Evolutionary conservation across 257 asterid species (phyloP).

Genomic region (Voacanga thouarsii): DNA sequence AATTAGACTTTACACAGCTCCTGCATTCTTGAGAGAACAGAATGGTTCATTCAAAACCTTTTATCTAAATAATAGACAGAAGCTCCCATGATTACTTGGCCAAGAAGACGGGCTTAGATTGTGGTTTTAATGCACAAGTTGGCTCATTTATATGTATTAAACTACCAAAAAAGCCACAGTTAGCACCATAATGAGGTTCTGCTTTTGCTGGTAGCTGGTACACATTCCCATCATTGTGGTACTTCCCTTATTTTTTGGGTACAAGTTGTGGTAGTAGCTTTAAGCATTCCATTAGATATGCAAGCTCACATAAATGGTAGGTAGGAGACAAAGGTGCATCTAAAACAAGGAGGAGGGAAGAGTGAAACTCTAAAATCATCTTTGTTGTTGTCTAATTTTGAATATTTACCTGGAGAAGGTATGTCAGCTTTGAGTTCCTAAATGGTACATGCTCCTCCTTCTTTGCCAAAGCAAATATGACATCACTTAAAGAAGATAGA

Average conservation of each 20-base stretch:
- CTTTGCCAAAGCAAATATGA: slow-evolving; percentile 89
- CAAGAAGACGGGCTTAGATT: neutral
- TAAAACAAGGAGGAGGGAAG: neutral
- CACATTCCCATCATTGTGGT: neutral
- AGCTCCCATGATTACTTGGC: neutral
- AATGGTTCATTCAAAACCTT: neutral
- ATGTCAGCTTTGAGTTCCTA: slow-evolving; percentile 92
- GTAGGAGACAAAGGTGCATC: neutral
- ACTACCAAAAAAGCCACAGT: neutral
- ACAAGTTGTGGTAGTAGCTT: neutral
- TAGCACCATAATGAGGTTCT: neutral
- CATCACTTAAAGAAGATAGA: slow-evolving; percentile 87
- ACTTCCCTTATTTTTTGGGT: neutral
- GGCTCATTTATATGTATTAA: neutral
- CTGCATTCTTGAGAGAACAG: neutral
- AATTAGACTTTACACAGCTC: neutral
- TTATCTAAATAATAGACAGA: neutral
- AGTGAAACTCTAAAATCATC: neutral
- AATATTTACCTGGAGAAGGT: slow-evolving; percentile 88
- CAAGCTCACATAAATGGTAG: neutral
- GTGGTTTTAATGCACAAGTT: neutral
- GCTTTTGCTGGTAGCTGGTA: neutral
- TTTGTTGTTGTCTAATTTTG: neutral
- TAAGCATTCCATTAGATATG: neutral
- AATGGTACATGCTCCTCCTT: slow-evolving; percentile 93